Base-by-base conservation (phyloP, 768 basidiomycete species). In the Leccinum barrowsii region DNA sequence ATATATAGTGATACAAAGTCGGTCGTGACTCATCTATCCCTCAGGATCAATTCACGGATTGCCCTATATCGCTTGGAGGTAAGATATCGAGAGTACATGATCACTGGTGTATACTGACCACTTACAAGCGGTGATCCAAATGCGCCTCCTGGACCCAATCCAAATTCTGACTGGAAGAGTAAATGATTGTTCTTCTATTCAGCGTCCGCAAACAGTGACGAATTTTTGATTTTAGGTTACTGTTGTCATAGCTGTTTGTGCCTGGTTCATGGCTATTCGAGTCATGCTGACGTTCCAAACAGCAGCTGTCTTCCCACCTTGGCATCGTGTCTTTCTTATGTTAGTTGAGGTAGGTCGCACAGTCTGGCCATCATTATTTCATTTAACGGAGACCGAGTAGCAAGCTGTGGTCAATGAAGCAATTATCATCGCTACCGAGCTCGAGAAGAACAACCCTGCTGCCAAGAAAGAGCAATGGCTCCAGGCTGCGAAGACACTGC, bases 251-350 rank as follows among this genome's bases (percentile, higher is more conserved):
- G 19, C 19, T 56, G 65, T 66, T 17, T 12, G 65, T 56, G 5
- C 10, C 15, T 21, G 1, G 7, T 4, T 24, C 15, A 1, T 4
- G 1, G 2, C 4, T 4, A 21, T 49, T 24, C 1, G 11, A 52
- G 5, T 4, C 7, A 12, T 8, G 7, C 32, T 67, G 47, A 67
- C 28, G 46, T 32, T 35, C n/a, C 12, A 13, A 44, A 50, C 28
- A 66, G 65, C 65, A 30, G 59, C 65, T 30, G n/a, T 66, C 15
- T 66, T 66, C 48, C 65, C 65, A 17, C 34, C 65, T 8, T 66
- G 65, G 65, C 65, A 66, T 17, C 65, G 65, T 46, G 50, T 64
- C 22, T 46, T 55, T 7, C 0, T 61, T 15, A 8, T 66, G 49
- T 52, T 66, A 26, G 11, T 57, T 7, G 65, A 66, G 55, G 65